These are phyloP conservation scores for Exophiala sideris DNA, from an alignment of 2,329 filamentous ascomycete species.

Conservation along the genomic window DNA sequence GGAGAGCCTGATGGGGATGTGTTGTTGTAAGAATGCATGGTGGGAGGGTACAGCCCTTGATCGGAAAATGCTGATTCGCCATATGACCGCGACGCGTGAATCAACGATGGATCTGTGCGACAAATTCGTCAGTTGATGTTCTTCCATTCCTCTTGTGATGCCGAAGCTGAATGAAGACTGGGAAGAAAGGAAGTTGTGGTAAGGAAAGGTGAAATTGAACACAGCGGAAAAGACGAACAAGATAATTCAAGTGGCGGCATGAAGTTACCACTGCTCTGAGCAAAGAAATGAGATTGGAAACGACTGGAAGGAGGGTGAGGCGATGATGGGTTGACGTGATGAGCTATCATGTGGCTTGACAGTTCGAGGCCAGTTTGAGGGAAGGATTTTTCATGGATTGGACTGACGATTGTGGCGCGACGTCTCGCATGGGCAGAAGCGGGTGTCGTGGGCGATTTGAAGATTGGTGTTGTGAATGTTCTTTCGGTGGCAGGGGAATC, in stretches of 20 bases:
- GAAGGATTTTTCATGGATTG: conserved; percentile 14
- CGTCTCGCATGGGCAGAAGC: conserved; percentile 33
- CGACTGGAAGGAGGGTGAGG: conserved; percentile 6
- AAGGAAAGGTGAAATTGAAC: conserved; percentile 24
- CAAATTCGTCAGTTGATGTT: conserved; percentile 10
- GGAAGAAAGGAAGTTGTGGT: conserved; percentile 17
- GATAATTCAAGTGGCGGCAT: conserved; percentile 51
- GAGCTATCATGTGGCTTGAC: conserved; percentile 6
- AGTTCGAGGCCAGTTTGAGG: neutral
- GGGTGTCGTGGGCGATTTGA: conserved; percentile 38
- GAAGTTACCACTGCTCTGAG: conserved; percentile 54
- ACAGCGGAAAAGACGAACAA: conserved; percentile 47
- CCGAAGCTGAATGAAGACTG: neutral
- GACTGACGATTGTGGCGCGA: conserved; percentile 24
- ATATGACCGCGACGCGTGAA: conserved; percentile 16
- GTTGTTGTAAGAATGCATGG: conserved; percentile 16
- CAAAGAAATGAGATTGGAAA: conserved; percentile 47
- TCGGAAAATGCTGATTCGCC: conserved; percentile 13
- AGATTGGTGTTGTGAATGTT: conserved; percentile 22
- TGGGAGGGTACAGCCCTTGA: conserved; percentile 34
- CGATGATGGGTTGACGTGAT: conserved; percentile 2
- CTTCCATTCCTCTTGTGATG: neutral
- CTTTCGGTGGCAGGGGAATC: conserved; percentile 13
- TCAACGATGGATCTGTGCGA: conserved; percentile 24
- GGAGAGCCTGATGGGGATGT: conserved; percentile 37